phyloP scores from a whole-genome alignment of 1,139 yeast genomes.

The Saccharomyces hybrid region DNA sequence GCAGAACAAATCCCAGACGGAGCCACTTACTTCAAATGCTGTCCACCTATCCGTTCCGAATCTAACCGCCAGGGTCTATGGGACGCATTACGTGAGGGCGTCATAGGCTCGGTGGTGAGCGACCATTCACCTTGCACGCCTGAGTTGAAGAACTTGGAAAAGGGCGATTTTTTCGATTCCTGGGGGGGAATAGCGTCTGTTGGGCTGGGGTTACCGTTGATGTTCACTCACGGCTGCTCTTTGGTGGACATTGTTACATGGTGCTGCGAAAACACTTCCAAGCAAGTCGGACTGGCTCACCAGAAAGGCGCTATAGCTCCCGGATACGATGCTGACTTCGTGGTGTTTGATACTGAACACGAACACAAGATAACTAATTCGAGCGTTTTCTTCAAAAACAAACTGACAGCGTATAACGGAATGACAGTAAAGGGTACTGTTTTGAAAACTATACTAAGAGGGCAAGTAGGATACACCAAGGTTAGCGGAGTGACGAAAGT shows the following conservation, averaged over 20 bases:
- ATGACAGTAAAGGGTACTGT: slow-evolving; percentile 62
- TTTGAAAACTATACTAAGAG: slow-evolving; percentile 70
- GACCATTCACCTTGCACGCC: slow-evolving; percentile 98
- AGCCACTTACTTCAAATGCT: slow-evolving; percentile 81
- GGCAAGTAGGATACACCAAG: slow-evolving; percentile 53
- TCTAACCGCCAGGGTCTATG: slow-evolving; percentile 65
- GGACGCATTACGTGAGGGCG: slow-evolving; percentile 59
- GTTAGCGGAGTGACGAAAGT: slow-evolving; percentile 49
- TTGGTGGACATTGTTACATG: slow-evolving; percentile 62
- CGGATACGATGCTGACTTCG: slow-evolving; percentile 85
- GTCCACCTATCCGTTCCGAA: slow-evolving; percentile 84
- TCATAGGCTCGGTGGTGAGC: slow-evolving; percentile 77
- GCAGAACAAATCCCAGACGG: slow-evolving; percentile 73
- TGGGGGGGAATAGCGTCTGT: slow-evolving; percentile 98
- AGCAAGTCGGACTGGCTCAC: slow-evolving; percentile 71
- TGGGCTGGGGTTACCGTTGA: slow-evolving; percentile 78
- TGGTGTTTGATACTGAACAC: slow-evolving; percentile 63
- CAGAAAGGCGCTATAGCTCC: slow-evolving; percentile 60
- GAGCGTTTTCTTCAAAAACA: slow-evolving; percentile 68
- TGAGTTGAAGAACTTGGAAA: slow-evolving; percentile 67
- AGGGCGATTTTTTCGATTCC: slow-evolving; percentile 84
- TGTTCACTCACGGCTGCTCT: slow-evolving; percentile 66
- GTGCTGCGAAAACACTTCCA: slow-evolving; percentile 79
- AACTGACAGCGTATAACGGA: slow-evolving; percentile 80
- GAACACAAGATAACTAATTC: slow-evolving; percentile 51